These are phyloP conservation scores for Myxozyma mucilagina DNA, from an alignment of 805 yeast species.

Conservation along the genomic window DNA sequence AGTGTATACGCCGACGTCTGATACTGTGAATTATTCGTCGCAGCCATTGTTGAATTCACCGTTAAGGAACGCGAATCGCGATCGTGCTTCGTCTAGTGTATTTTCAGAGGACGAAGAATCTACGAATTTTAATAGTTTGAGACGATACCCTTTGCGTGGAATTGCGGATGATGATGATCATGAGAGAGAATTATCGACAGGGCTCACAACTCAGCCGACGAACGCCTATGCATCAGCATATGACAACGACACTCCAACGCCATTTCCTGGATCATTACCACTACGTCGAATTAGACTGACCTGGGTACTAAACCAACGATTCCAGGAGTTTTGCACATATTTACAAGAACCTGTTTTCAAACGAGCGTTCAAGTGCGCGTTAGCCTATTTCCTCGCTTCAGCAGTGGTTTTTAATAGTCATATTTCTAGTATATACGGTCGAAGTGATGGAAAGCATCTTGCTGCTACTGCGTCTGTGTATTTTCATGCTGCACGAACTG, in stretches of 20 bases:
- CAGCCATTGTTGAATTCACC: neutral
- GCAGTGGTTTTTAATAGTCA: constrained; percentile 60
- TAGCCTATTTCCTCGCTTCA: constrained; percentile 75
- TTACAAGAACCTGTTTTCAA: neutral
- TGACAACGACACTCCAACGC: neutral
- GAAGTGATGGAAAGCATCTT: constrained; percentile 73
- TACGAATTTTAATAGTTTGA: neutral
- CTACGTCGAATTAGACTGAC: neutral
- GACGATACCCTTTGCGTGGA: neutral
- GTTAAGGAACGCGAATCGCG: neutral
- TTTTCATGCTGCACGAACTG: constrained; percentile 77
- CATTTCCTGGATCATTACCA: neutral
- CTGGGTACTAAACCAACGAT: neutral
- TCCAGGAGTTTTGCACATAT: neutral
- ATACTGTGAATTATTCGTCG: neutral
- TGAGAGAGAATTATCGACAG: no score
- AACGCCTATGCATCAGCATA: neutral
- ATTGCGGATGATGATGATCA: no score
- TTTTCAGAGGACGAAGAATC: neutral
- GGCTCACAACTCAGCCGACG: neutral
- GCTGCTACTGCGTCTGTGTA: constrained; percentile 82
- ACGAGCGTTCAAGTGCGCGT: constrained; percentile 55
- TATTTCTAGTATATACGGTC: constrained; percentile 53
- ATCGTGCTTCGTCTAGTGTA: neutral
- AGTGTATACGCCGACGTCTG: neutral